phyloP scores from a whole-genome alignment of 176 grass and related monocot genomes.

The Avena sativa region DNA sequence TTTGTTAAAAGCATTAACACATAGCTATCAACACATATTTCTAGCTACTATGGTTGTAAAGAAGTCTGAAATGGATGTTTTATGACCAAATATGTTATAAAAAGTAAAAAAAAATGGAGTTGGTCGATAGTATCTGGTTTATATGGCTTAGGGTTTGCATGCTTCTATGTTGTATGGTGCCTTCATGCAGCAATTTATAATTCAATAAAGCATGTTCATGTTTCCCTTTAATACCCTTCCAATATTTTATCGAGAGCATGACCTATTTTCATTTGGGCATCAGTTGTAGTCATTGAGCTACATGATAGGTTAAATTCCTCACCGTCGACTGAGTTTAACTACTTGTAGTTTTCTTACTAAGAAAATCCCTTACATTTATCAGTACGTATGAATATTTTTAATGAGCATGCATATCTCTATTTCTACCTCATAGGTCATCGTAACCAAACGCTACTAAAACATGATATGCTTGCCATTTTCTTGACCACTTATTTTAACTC shows the following conservation, averaged over 20 bases:
- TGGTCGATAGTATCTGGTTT: neutral
- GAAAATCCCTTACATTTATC: neutral
- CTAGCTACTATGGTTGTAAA: neutral
- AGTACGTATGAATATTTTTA: neutral
- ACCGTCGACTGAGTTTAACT: neutral
- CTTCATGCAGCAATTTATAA: neutral
- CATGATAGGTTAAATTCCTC: conserved; percentile 6
- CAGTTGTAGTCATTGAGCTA: neutral
- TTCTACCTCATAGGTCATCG: conserved; percentile 6
- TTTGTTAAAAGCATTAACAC: neutral
- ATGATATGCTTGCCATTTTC: neutral
- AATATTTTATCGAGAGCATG: conserved; percentile 11
- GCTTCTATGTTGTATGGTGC: neutral
- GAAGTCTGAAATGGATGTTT: neutral
- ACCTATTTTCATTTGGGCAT: neutral
- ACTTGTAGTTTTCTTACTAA: neutral
- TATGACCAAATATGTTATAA: neutral
- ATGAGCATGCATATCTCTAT: neutral
- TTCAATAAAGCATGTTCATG: neutral
- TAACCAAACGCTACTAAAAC: neutral
- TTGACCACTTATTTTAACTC: neutral
- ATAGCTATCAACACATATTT: neutral
- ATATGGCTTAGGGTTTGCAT: conserved; percentile 20
- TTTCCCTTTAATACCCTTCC: neutral
- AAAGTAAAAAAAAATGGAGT: too few relatives aligned